Conservation (phyloP, 768 basidiomycete genomes). For the Suillus tomentosus region DNA sequence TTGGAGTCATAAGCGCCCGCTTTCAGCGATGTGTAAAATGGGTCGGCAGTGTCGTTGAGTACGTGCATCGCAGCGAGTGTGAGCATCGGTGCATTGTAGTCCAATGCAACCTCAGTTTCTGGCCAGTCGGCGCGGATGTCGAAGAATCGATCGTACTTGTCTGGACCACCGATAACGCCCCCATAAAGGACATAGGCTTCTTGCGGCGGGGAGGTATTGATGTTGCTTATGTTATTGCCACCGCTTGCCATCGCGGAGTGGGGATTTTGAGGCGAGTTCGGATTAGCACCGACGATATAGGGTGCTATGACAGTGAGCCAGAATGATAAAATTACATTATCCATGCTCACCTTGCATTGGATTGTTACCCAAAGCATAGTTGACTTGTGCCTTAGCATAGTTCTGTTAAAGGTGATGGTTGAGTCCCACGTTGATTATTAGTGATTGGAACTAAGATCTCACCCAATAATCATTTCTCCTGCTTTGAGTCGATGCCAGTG, state of each 20-base stretch:
- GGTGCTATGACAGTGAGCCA: constrained; percentile 16
- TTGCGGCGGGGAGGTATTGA: constrained; percentile 70
- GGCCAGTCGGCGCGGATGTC: constrained; percentile 91
- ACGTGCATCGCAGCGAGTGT: constrained; percentile 80
- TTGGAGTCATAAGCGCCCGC: constrained; percentile 65
- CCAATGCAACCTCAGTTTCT: constrained; percentile 86
- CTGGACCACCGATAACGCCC: constrained; percentile 87
- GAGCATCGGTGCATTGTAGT: constrained; percentile 90
- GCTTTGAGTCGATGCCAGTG: constrained; percentile 61
- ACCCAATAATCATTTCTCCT: constrained; percentile 67
- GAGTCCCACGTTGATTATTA: neutral
- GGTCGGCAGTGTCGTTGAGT: constrained; percentile 67
- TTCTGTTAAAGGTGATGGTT: constrained; percentile 39
- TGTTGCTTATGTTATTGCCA: constrained; percentile 64
- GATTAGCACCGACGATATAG: constrained; percentile 87
- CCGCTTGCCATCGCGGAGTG: constrained; percentile 90
- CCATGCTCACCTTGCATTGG: constrained; percentile 72
- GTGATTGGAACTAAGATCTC: constrained; percentile 17
- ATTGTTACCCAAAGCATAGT: constrained; percentile 86
- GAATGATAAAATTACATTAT: neutral
- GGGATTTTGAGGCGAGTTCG: constrained; percentile 88
- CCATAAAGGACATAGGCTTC: constrained; percentile 85
- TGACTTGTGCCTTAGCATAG: constrained; percentile 76
- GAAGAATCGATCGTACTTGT: constrained; percentile 72
- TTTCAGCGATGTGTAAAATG: constrained; percentile 73